phyloP scores from a whole-genome alignment of 2,329 filamentous ascomycete species.

The Ophiostoma quercus region DNA sequence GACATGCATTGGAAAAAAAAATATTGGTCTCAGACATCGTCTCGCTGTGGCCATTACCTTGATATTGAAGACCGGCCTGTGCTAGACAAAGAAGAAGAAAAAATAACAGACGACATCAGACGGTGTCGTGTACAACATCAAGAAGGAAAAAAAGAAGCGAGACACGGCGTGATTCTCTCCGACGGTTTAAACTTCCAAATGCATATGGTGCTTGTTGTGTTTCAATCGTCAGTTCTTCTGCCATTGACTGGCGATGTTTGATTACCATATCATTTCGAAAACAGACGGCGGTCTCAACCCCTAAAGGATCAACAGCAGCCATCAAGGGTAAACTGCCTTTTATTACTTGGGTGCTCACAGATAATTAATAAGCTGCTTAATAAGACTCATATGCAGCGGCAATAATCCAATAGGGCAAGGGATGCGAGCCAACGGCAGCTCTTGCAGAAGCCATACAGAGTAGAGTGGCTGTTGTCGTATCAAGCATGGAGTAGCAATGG shows the following conservation, averaged over 20 bases:
- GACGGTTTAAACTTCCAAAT: neutral
- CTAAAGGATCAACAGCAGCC: no score
- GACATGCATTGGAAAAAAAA: neutral
- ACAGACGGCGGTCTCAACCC: no score
- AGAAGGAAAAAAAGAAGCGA: neutral
- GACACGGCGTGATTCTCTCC: neutral
- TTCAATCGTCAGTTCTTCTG: neutral
- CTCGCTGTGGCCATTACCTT: neutral
- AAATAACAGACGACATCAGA: neutral
- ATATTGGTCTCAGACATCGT: neutral
- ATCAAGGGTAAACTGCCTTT: no score
- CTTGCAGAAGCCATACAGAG: no score
- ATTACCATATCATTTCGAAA: no score
- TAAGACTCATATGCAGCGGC: neutral
- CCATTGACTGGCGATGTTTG: neutral
- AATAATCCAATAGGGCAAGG: neutral
- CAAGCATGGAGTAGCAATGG: neutral
- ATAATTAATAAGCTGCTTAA: no score
- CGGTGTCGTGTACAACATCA: neutral
- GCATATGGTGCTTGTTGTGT: neutral
- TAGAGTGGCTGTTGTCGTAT: no score
- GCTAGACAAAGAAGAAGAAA: neutral
- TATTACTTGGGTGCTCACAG: no score
- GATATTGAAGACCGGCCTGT: neutral
- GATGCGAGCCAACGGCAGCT: neutral